Evolutionary conservation across 441 rosid genomes (phyloP).

Genomic region (Bocquillonia castaneifolia): DNA sequence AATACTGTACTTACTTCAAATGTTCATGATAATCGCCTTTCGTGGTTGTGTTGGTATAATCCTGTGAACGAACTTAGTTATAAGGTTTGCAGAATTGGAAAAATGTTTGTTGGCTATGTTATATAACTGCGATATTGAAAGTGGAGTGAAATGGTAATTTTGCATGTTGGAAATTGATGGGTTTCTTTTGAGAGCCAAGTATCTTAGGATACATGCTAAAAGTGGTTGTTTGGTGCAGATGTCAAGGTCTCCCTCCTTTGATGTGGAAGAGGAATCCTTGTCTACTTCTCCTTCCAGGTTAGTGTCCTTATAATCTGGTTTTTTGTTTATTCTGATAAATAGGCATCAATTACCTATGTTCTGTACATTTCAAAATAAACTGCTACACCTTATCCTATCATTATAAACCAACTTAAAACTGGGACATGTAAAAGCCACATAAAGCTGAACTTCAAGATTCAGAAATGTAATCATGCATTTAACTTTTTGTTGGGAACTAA

Average conservation of each 20-base stretch:
- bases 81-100: neutral
- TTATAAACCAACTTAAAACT: neutral
- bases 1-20: too few species aligned
- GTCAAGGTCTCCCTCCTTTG: constrained; percentile 56
- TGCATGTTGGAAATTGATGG: constrained; percentile 13
- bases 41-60: too few species aligned
- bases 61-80: too few species aligned
- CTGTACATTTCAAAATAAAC: neutral
- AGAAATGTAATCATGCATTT: neutral
- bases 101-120: neutral
- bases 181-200: constrained; percentile 28
- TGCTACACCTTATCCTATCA: neutral
- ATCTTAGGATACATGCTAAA: constrained; percentile 27
- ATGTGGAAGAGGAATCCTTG: constrained; percentile 34
- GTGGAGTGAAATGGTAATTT: constrained; percentile 1
- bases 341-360: neutral
- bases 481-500: neutral
- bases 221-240: constrained; percentile 39
- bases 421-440: neutral
- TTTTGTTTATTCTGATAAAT: neutral
- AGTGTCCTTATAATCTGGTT: constrained; percentile 8
- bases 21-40: too few species aligned
- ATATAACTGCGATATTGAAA: neutral
- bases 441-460: neutral
- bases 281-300: constrained; percentile 39